Evolutionary conservation across 352 stramenopile genomes (phyloP), one percentile per base, ranked within the genome.

Genomic region (Pilasporangium apinafurcum): DNA sequence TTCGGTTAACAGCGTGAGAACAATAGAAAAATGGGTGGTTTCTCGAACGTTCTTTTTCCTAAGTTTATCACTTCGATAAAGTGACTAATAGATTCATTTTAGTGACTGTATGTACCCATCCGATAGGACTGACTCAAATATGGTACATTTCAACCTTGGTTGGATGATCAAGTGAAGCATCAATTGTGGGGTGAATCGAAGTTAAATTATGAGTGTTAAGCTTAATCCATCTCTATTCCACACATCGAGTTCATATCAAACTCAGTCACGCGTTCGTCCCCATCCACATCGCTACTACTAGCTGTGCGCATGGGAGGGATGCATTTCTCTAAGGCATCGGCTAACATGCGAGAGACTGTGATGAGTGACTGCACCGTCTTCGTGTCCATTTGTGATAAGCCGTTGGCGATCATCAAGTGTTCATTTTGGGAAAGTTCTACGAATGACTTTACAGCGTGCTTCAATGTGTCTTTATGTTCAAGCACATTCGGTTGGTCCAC

Each of bases 321-420:
- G 8, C 54, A 51, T n/a, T 52, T 44, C 27, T 82, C 71, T 0
- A 84, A 31, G 13, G 55, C 50, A 18, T 81, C 65, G 0, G 71
- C 68, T 14, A 84, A 61, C 31, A 79, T 50, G 25, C 71, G 55
- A 13, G 68, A 57, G n/a, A 76, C 56, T 2, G 57, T 48, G 25
- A 81, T 70, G 34, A 84, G 60, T 22, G 60, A 61, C 5, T 42
- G 53, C 4, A 81, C 58, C 8, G 47, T 32, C 30, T 55, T 51
- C 1, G 52, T 22, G 31, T 53, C 65, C 17, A 59, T 39, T 14
- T 44, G 27, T 9, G 51, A 12, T 24, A 51, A 47, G 20, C 45
- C 32, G 3, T 5, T 12, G 5, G 49, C 42, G 17, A 24, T 27
- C 6, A 35, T 8, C 1, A 17, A 18, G 16, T 24, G 36, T 7